Evolutionary conservation across 148 eudicot genomes (phyloP).

Genomic region (Spergularia bocconei): DNA sequence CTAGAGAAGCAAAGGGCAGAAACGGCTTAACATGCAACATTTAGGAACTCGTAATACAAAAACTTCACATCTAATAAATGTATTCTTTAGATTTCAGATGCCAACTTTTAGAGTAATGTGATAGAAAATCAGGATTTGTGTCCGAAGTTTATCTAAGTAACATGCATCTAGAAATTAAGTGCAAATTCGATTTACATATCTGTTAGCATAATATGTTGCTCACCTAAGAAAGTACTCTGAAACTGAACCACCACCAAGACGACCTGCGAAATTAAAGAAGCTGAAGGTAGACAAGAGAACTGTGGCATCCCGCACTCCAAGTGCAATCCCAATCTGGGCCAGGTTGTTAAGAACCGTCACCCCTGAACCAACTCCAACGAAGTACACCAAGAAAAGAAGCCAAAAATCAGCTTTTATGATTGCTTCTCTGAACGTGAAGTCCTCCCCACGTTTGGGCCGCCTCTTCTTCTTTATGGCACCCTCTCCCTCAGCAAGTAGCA

Average conservation of each 20-base stretch:
- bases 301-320: conserved; percentile 62
- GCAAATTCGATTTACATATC: background rate
- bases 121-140: background rate
- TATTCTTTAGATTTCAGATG: background rate
- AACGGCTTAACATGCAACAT: background rate
- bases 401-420: conserved; percentile 89
- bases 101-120: background rate
- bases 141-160: background rate
- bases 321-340: conserved; percentile 88
- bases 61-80: background rate
- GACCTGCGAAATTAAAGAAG: conserved; percentile 79
- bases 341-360: conserved; percentile 88
- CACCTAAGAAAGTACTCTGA: conserved; percentile 87
- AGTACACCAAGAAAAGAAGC: conserved; percentile 81
- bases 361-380: conserved; percentile 90
- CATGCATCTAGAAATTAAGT: background rate
- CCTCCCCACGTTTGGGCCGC: conserved; percentile 83
- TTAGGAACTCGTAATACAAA: background rate
- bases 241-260: conserved; percentile 77
- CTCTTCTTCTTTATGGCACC: conserved; percentile 86
- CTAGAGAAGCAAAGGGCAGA: background rate
- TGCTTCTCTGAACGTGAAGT: conserved; percentile 72
- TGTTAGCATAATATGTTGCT: background rate
- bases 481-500: conserved; percentile 79
- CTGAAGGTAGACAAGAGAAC: conserved; percentile 66